Evolutionary conservation across 2,329 filamentous ascomycete species (phyloP), one percentile per base, ranked within the genome.

Genomic region (Immersiporthe knoxdaviesiana): DNA sequence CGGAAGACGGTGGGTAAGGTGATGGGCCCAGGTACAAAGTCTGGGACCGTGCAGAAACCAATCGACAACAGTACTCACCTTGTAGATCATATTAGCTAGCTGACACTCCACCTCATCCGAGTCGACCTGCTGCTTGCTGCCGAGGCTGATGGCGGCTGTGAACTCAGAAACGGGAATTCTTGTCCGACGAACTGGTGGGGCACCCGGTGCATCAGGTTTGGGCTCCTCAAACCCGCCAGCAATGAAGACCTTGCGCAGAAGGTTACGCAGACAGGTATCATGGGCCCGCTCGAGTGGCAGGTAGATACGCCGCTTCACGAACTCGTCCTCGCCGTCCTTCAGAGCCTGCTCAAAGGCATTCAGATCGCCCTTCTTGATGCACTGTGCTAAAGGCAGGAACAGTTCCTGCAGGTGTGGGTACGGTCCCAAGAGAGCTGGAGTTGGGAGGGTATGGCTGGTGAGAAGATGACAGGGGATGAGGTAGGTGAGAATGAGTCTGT

Each of bases 51-150:
- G 11, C 1, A 27, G 11, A 27, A n/a, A 24, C 12, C 60, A 8
- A 7, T 24, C 24, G 24, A 11, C 11, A 47, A 21, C 11, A 58
- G 32, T 10, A 74, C 75, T 74, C 63, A 97, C 95, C 89, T 98
- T 99, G 84, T 98, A 99, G 72, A 99, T 97, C 87, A 97, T 92
- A 78, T 97, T 98, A 37, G 96, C 93, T 76, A 99, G 78, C 75
- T 97, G 82, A 79, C 96, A 99, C 80, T 99, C 97, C 4, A 98
- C 94, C 80, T 99, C 96, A 77, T 99, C 97, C 41, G 87, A 85
- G 74, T 97, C 96, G 44, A 97, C 84, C 44, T 84, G 81, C 76
- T 92, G 85, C 67, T 85, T 84, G 73, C 87, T 90, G 65, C 89
- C 90, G 74, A 97, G 85, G 76, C 90, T 90, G 70, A 98, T 87